Conservation (phyloP, 768 basidiomycete genomes). For the Hypsizygus marmoreus region DNA sequence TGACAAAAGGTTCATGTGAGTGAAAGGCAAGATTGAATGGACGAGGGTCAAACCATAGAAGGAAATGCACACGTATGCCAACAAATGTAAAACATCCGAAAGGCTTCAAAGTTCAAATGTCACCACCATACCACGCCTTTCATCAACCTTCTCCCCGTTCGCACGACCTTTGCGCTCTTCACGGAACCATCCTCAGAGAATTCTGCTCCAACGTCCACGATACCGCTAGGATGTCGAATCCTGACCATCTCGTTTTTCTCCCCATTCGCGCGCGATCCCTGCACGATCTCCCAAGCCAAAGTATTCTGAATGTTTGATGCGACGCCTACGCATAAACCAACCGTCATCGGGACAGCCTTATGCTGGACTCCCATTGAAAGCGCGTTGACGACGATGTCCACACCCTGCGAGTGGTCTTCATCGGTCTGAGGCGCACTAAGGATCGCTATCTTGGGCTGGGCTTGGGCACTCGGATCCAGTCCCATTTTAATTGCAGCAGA, state of each 20-base stretch:
- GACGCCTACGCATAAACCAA: constrained; percentile 69
- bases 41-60: too few relatives aligned
- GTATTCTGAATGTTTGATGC: constrained; percentile 58
- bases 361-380: constrained; percentile 74
- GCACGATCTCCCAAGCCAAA: constrained; percentile 53
- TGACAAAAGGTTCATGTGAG: too few relatives aligned
- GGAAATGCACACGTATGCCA: neutral
- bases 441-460: constrained; percentile 72
- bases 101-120: constrained; percentile 5
- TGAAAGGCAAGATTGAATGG: too few relatives aligned
- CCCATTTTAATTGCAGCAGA: constrained; percentile 62
- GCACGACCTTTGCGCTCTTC: constrained; percentile 59
- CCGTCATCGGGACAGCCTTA: constrained; percentile 73
- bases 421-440: constrained; percentile 37
- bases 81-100: constrained; percentile 7
- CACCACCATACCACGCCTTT: constrained; percentile 69
- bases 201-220: constrained; percentile 67
- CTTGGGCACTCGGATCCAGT: constrained; percentile 60
- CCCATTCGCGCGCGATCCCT: constrained; percentile 21
- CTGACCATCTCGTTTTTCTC: constrained; percentile 35
- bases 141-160: constrained; percentile 75
- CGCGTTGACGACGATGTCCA: constrained; percentile 58
- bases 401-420: constrained; percentile 27
- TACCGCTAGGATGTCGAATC: constrained; percentile 66
- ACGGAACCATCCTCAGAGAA: constrained; percentile 48